Evolutionary conservation across 257 asterid species (phyloP).

Genomic region (Linderniella brevidens): DNA sequence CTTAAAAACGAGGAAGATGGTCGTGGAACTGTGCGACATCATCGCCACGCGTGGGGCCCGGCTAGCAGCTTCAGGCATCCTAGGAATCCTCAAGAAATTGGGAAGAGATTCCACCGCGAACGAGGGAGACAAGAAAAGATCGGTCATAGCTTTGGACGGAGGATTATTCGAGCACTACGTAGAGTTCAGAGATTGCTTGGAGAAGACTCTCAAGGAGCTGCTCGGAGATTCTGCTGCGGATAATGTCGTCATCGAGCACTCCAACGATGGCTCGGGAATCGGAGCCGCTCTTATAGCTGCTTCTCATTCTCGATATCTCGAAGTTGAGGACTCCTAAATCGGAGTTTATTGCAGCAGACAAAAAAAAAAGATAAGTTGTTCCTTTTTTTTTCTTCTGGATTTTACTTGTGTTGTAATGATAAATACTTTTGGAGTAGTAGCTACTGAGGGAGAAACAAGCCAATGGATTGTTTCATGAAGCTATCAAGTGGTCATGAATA

Average conservation of each 20-base stretch:
- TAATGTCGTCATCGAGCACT: constrained; percentile 21
- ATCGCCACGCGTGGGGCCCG: constrained; percentile 74
- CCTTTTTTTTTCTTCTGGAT: no score
- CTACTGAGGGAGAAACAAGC: no score
- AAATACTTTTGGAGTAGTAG: no score
- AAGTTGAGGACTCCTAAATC: constrained; percentile 17
- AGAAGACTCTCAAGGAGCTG: constrained; percentile 5
- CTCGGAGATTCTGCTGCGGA: constrained; percentile 13
- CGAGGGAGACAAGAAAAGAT: not conserved
- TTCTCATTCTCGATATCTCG: constrained; percentile 59
- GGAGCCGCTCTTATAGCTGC: constrained; percentile 96
- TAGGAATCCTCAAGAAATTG: constrained; percentile 53
- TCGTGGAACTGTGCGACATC: constrained; percentile 50
- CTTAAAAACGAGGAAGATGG: constrained; percentile 39
- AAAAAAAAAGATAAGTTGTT: no score
- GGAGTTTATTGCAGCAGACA: no score
- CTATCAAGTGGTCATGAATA: no score
- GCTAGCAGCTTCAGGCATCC: constrained; percentile 73
- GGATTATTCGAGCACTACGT: constrained; percentile 5
- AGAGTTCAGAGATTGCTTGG: constrained; percentile 3
- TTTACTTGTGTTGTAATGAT: no score
- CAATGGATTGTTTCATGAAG: no score
- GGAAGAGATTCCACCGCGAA: constrained; percentile 9
- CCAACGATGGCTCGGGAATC: constrained; percentile 76
- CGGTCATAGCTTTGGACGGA: constrained; percentile 7